Evolutionary conservation across 164 flowering plant genomes (phyloP), one percentile per base, ranked within the genome.

Genomic region (Chimonanthus salicifolius): DNA sequence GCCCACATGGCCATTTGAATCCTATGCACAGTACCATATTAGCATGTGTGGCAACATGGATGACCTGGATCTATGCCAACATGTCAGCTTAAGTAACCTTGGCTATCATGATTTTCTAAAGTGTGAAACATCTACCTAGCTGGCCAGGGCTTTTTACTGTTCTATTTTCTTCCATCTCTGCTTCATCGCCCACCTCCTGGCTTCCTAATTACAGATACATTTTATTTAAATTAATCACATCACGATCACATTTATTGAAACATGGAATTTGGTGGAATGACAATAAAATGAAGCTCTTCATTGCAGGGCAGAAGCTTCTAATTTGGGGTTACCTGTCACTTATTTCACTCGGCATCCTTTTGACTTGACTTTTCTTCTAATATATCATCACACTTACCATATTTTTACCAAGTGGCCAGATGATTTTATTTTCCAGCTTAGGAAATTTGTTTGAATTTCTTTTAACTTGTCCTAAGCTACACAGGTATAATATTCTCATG

Each of bases 221-320:
- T 7, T 66, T 4, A 33, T 33, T 33, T 33, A 33, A 33, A 11
- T 43, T 43, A 43, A 43, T 13, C 18, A 66, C 7, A 1, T 4
- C 44, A 8, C 44, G 3, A 8, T 58, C 49, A 20, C 11, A 2
- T 58, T 10, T 6, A 3, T 43, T 60, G 21, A 60, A 33, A 21
- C 11, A 15, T 62, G 44, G 6, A 20, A 44, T 58, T 68, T 62
- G 71, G 49, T 74, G 72, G 72, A 74, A 67, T 62, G 16, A 62
- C 43, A n/a, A 58, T 13, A 62, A 58, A 71, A 63, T 62, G 48
- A 62, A 43, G 66, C 43, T 20, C 18, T 58, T 43, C 67, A 62
- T n/a, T 3, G 45, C 66, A n/a, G 64, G 49, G 54, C 49, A 49
- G 49, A n/a, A 6, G 21, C 48, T 58, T 44, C 68, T 44, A 66